Evolutionary conservation across 192 early-diverging fungal genomes (phyloP).

Genomic region (Rhizophagus clarus): DNA sequence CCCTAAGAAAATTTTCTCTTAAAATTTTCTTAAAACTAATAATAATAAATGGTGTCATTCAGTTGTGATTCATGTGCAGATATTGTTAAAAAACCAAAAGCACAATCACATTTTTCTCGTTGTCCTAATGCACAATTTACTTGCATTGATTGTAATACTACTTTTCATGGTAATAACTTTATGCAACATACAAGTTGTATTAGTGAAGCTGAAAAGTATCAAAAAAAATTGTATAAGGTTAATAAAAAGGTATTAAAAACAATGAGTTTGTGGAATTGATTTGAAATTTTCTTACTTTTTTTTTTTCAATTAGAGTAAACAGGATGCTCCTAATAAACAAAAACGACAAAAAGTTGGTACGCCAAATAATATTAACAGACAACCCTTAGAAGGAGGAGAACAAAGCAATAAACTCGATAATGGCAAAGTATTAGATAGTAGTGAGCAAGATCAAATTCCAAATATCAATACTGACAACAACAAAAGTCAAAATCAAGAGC

Average conservation of each 20-base stretch:
- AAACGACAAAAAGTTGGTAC: not conserved
- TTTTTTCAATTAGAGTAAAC: not conserved
- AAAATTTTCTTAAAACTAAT: not conserved
- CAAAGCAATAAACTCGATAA: not conserved
- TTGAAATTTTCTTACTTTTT: not conserved
- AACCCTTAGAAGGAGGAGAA: not conserved
- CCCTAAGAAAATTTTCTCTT: too few species aligned
- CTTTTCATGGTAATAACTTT: constrained; percentile 80
- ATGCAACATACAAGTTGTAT: constrained; percentile 88
- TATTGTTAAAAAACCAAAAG: constrained; percentile 90
- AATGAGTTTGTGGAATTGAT: not conserved
- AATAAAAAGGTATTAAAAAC: constrained; percentile 52
- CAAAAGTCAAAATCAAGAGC: not conserved
- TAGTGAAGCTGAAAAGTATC: constrained; percentile 92
- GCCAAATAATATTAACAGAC: not conserved
- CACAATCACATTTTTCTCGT: constrained; percentile 80
- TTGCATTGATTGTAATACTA: constrained; percentile 89
- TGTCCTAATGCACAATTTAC: constrained; percentile 84
- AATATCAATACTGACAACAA: not conserved
- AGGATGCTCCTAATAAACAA: not conserved
- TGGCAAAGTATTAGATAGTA: not conserved
- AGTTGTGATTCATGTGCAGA: constrained; percentile 12
- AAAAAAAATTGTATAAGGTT: constrained; percentile 78
- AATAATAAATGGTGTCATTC: constrained; percentile 15
- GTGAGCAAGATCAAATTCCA: not conserved